Conservation (phyloP, 2,329 filamentous ascomycete species). For the Ophiocordyceps camponoti-leonardi region DNA sequence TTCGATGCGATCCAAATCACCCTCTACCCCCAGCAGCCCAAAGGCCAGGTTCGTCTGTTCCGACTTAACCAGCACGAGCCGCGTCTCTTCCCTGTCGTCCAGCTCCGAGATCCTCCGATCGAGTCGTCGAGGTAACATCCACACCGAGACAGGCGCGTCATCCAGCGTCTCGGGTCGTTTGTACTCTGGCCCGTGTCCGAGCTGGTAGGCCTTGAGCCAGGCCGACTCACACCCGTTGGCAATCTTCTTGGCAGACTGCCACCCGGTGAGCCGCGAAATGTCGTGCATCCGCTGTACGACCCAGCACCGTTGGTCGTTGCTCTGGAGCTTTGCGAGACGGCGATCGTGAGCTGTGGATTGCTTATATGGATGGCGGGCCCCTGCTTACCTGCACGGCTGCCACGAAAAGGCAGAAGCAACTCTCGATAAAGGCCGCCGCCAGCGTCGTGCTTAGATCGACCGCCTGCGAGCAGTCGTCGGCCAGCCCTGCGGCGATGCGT, state of each 20-base stretch:
- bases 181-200: constrained; percentile 65
- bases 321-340: constrained; percentile 19
- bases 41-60: constrained; percentile 59
- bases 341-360: background rate
- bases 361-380: too few species aligned
- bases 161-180: constrained; percentile 24
- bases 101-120: constrained; percentile 33
- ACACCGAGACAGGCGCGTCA: constrained; percentile 21
- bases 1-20: constrained; percentile 50
- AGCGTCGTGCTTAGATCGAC: constrained; percentile 56
- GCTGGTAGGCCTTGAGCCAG: constrained; percentile 60
- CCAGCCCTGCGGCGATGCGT: constrained; percentile 59
- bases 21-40: constrained; percentile 62
- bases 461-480: constrained; percentile 33
- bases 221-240: constrained; percentile 68
- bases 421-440: constrained; percentile 69
- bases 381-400: constrained; percentile 51
- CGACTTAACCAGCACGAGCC: constrained; percentile 41
- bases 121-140: constrained; percentile 32
- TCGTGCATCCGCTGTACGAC: constrained; percentile 56
- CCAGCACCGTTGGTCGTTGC: constrained; percentile 59
- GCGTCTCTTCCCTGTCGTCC: constrained; percentile 20
- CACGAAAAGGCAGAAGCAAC: constrained; percentile 70
- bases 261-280: constrained; percentile 67
- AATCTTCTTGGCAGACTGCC: constrained; percentile 69